A percentile compares a stretch with the other conserved stretches of the same genome.
Conservation (phyloP, 306 rosid genomes). For the Arachis hypogaea region DNA sequence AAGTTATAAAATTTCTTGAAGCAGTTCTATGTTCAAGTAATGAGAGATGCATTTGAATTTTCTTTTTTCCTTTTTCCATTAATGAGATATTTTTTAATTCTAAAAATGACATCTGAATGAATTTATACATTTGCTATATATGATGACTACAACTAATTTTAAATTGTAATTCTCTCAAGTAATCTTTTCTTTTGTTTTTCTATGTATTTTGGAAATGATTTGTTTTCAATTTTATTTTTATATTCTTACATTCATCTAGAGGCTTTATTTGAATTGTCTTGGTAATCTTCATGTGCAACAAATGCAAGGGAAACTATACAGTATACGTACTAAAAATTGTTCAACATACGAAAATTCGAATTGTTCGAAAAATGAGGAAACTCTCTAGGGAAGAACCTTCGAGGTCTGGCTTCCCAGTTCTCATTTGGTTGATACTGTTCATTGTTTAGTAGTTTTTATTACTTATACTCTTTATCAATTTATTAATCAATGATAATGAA, state of each 20-base stretch:
- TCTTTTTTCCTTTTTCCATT: background rate
- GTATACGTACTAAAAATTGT: background rate
- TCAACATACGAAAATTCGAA: background rate
- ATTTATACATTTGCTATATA: background rate
- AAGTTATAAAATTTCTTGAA: too few species aligned
- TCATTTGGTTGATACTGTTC: background rate
- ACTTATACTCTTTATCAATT: too few species aligned
- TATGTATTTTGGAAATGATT: slow-evolving; percentile 31
- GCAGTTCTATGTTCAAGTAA: too few species aligned
- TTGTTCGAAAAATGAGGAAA: background rate
- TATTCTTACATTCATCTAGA: background rate
- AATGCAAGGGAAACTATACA: background rate
- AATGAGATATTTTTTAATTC: slow-evolving; percentile 11
- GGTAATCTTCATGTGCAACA: background rate
- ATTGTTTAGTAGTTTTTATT: too few species aligned
- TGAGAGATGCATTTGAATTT: too few species aligned
- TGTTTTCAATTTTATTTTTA: background rate
- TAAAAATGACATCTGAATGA: background rate
- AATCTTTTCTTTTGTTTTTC: slow-evolving; percentile 18
- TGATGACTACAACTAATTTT: slow-evolving; percentile 14
- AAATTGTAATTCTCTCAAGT: background rate
- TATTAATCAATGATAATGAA: too few species aligned
- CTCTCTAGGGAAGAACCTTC: background rate
- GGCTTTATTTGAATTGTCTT: background rate
- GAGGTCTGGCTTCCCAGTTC: background rate